Evolutionary conservation across 1,284 basidiomycete species (phyloP).

Genomic region (Apiotrichum veenhuisii): DNA sequence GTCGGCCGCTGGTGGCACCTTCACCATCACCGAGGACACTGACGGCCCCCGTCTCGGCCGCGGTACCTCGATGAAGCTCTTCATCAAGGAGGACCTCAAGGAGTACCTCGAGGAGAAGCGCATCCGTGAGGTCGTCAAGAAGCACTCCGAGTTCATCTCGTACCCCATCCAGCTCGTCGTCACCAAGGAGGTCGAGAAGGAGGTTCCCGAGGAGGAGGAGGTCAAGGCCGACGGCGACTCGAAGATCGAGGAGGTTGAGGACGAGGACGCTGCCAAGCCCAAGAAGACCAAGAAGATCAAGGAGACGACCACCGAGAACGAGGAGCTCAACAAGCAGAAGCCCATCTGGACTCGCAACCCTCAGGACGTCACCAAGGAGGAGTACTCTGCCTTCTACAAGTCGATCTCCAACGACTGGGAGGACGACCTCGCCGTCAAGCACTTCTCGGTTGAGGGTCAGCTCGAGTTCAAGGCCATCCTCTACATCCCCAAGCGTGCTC

Average conservation of each 20-base stretch:
- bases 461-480: conserved; percentile 99
- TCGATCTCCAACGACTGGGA: conserved; percentile 99
- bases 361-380: conserved; percentile 83
- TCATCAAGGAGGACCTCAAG: conserved; percentile 96
- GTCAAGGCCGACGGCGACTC: conserved; percentile 64
- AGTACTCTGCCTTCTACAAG: conserved; percentile 99
- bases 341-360: conserved; percentile 99
- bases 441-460: conserved; percentile 99
- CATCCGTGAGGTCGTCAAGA: conserved; percentile 99
- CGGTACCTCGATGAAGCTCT: conserved; percentile 91
- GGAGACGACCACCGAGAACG: conserved; percentile 81
- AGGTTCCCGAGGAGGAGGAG: conserved; percentile 71
- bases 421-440: conserved; percentile 98
- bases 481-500: conserved; percentile 92
- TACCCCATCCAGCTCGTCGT: conserved; percentile 99
- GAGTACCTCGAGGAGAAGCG: conserved; percentile 99
- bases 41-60: conserved; percentile 86
- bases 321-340: conserved; percentile 99
- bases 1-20: conserved; percentile 97
- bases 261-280: conserved; percentile 65
- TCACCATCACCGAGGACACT: conserved; percentile 95
- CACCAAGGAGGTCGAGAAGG: conserved; percentile 99
- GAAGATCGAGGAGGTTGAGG: conserved; percentile 68
- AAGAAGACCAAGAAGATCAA: conserved; percentile 99
- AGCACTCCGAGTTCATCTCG: conserved; percentile 99